Evolutionary conservation across 192 early-diverging fungal genomes (phyloP).

Genomic region (Coemansia sp.): DNA sequence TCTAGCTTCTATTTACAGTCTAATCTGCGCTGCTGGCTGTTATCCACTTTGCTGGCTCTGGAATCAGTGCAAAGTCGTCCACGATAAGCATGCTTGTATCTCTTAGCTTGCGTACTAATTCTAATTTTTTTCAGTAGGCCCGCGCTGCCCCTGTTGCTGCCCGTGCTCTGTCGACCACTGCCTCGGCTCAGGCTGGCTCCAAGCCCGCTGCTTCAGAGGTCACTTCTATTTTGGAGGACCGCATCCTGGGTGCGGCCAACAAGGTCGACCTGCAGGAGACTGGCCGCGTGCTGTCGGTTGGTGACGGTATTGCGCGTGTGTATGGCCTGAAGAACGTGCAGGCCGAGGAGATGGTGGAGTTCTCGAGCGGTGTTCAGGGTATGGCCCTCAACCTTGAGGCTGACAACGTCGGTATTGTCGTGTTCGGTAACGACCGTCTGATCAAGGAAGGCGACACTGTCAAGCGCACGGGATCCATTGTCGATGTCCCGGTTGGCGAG

Average conservation of each 20-base stretch:
- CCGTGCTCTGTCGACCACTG: conserved; percentile 53
- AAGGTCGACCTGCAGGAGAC: conserved; percentile 94
- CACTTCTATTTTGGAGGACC: conserved; percentile 95
- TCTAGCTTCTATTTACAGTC: background rate
- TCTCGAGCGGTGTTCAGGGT: conserved; percentile 98
- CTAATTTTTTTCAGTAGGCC: conserved; percentile 24
- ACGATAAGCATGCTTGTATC: too few relatives aligned
- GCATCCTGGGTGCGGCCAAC: conserved; percentile 84
- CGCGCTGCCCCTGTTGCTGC: conserved; percentile 46
- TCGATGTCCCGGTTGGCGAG: conserved; percentile 95
- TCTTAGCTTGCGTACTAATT: too few relatives aligned
- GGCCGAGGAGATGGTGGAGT: conserved; percentile 99
- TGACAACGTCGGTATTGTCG: conserved; percentile 99
- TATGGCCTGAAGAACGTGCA: conserved; percentile 97
- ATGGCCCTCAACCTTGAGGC: conserved; percentile 99
- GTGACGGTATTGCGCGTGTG: conserved; percentile 99
- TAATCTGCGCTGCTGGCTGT: background rate
- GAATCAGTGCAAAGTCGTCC: background rate
- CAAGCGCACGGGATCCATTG: conserved; percentile 98
- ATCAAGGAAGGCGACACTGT: conserved; percentile 99
- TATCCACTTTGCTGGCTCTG: conserved; percentile 1
- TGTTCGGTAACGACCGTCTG: conserved; percentile 99
- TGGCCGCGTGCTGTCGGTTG: conserved; percentile 97
- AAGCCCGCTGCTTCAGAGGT: conserved; percentile 87
- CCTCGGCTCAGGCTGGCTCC: conserved; percentile 43